Evolutionary conservation across 257 asterid genomes (phyloP).

Genomic region (Ophiorrhiza pumila): DNA sequence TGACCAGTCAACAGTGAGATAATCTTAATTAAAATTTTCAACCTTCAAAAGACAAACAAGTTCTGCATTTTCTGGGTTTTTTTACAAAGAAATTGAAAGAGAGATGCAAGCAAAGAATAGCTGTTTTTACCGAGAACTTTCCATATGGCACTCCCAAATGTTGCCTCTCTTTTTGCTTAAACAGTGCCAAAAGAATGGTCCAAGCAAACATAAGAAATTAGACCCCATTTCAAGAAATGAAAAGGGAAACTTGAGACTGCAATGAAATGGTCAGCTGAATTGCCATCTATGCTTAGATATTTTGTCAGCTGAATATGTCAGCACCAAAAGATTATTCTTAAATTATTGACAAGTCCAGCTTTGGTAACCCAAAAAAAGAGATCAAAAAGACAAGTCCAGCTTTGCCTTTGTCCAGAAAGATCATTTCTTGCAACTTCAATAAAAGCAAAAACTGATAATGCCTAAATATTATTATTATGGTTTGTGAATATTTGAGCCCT

Average conservation of each 20-base stretch:
- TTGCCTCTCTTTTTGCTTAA: not conserved
- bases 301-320: not conserved
- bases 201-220: not conserved
- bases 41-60: not conserved
- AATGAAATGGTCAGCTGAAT: not conserved
- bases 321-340: too few relatives aligned
- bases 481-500: not conserved
- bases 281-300: not conserved
- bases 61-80: not conserved
- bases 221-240: not conserved
- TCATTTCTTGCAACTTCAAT: not conserved
- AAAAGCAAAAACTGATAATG: too few relatives aligned
- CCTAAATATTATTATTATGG: too few relatives aligned
- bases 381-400: not conserved
- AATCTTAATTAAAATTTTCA: not conserved
- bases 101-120: slow-evolving; percentile 1
- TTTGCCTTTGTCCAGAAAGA: not conserved
- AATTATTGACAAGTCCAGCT: too few relatives aligned
- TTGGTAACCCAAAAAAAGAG: too few relatives aligned
- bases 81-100: not conserved
- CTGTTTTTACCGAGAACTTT: not conserved
- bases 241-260: not conserved
- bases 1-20: not conserved
- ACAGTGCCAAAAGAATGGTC: not conserved
- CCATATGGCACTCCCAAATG: not conserved